phyloP scores from a whole-genome alignment of 345 rosid species.

The Turnera subulata region DNA sequence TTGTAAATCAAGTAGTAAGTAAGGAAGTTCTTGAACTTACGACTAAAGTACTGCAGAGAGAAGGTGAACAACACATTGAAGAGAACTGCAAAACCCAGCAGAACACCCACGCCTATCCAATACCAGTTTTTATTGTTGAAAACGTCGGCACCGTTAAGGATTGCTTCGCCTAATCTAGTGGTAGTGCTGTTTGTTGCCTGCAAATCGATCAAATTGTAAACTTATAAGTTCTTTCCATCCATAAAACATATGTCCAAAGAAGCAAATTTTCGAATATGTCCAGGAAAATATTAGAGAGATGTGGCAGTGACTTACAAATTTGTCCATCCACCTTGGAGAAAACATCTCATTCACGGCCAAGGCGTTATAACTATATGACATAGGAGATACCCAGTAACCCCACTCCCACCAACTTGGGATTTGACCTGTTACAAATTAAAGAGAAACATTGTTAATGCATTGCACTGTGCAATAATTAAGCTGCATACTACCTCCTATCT shows the following conservation, averaged over 20 bases:
- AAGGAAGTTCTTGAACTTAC: slow-evolving; percentile 36
- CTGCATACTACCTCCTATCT: too few relatives aligned
- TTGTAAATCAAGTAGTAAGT: background rate
- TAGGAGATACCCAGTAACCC: slow-evolving; percentile 91
- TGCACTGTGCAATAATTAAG: too few relatives aligned
- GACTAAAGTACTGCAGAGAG: slow-evolving; percentile 54
- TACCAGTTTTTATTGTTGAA: slow-evolving; percentile 60
- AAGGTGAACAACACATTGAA: slow-evolving; percentile 73
- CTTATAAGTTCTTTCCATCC: background rate
- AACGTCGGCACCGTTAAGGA: slow-evolving; percentile 50
- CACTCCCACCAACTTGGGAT: slow-evolving; percentile 87
- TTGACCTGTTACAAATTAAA: slow-evolving; percentile 40
- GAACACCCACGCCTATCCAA: slow-evolving; percentile 71
- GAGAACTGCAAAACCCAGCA: slow-evolving; percentile 59
- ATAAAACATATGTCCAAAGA: background rate
- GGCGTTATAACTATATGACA: slow-evolving; percentile 70
- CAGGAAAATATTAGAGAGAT: background rate
- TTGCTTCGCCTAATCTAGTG: slow-evolving; percentile 53
- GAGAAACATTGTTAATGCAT: too few relatives aligned
- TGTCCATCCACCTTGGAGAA: slow-evolving; percentile 83
- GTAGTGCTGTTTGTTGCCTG: slow-evolving; percentile 55
- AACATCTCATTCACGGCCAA: slow-evolving; percentile 65
- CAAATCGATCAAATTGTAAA: slow-evolving; percentile 8
- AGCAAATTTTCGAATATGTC: too few relatives aligned
- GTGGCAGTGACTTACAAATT: slow-evolving; percentile 32